A percentile compares a stretch with the other conserved stretches of the same genome.
phyloP scores from a whole-genome alignment of 192 early-diverging fungal genomes.

The Coemansia sp. region DNA sequence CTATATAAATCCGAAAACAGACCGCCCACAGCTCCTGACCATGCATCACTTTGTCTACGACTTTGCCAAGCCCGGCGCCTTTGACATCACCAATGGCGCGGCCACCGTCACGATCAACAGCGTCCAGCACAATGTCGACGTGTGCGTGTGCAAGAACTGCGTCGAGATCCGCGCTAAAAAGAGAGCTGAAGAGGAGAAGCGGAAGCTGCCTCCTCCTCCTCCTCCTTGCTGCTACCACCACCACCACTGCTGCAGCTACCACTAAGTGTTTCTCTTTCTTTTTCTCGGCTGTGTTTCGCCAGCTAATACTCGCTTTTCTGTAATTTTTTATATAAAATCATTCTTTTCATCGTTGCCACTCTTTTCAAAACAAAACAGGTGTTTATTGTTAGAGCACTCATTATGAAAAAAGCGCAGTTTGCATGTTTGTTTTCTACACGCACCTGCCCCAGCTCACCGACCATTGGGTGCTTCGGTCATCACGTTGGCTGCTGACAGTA shows the following conservation, averaged over 20 bases:
- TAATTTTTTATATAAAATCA: constrained; percentile 4
- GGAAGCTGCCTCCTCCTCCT: constrained; percentile 22
- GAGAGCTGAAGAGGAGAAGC: constrained; percentile 25
- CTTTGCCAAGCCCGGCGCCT: constrained; percentile 38
- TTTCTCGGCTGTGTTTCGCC: too few relatives aligned
- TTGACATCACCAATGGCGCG: constrained; percentile 43
- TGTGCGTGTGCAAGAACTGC: constrained; percentile 50
- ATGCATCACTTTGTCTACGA: constrained; percentile 47
- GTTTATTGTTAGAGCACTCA: too few relatives aligned
- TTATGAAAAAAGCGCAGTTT: too few relatives aligned
- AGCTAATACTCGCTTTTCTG: too few relatives aligned
- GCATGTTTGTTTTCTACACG: too few relatives aligned
- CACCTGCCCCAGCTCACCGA: too few relatives aligned
- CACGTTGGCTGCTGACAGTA: too few relatives aligned
- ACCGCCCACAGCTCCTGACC: neutral
- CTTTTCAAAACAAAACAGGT: too few relatives aligned
- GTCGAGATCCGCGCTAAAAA: constrained; percentile 26
- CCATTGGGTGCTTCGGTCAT: neutral
- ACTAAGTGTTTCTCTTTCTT: too few relatives aligned
- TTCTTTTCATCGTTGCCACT: neutral
- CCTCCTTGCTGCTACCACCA: constrained; percentile 32
- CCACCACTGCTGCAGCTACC: constrained; percentile 14
- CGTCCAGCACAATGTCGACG: constrained; percentile 36
- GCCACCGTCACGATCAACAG: constrained; percentile 48
- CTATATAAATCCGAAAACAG: neutral